A percentile compares a stretch with the other conserved stretches of the same genome.
phyloP scores from a whole-genome alignment of 495 filamentous ascomycete species.

The Neurospora hispaniola region DNA sequence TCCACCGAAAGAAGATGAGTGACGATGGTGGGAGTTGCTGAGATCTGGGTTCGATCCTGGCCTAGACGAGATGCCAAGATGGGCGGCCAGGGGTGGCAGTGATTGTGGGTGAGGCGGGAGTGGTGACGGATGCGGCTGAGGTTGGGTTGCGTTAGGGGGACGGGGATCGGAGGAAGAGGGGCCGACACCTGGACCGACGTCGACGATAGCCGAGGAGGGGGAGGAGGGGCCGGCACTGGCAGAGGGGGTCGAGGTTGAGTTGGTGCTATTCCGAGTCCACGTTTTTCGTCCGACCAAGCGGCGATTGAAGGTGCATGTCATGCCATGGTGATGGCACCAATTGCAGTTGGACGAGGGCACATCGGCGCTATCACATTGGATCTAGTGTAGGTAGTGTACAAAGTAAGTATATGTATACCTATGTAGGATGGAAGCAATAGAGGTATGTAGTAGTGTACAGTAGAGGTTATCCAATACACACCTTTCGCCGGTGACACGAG shows the following conservation, averaged over 20 bases:
- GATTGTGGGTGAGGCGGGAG: not conserved
- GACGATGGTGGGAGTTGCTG: not conserved
- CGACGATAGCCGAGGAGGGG: not conserved
- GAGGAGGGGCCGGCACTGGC: not conserved
- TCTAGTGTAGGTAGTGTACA: constrained; percentile 11
- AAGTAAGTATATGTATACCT: no score
- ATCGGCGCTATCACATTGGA: constrained; percentile 39
- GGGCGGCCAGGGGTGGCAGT: not conserved
- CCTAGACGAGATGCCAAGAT: not conserved
- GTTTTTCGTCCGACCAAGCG: constrained; percentile 26
- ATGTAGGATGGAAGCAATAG: not conserved
- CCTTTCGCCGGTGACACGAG: constrained; percentile 41
- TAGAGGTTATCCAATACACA: not conserved
- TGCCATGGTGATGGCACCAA: constrained; percentile 43
- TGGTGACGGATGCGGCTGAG: not conserved
- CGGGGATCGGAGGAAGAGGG: not conserved
- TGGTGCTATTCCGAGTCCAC: constrained; percentile 6
- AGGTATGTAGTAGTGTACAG: no score
- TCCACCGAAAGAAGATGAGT: not conserved
- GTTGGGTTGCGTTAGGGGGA: no score
- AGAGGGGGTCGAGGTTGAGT: not conserved
- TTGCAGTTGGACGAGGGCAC: constrained; percentile 30
- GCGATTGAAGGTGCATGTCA: constrained; percentile 36
- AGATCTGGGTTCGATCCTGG: not conserved
- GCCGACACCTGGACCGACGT: not conserved